Conservation (phyloP, 169 alveolate genomes). For the Miamiensis avidus region DNA sequence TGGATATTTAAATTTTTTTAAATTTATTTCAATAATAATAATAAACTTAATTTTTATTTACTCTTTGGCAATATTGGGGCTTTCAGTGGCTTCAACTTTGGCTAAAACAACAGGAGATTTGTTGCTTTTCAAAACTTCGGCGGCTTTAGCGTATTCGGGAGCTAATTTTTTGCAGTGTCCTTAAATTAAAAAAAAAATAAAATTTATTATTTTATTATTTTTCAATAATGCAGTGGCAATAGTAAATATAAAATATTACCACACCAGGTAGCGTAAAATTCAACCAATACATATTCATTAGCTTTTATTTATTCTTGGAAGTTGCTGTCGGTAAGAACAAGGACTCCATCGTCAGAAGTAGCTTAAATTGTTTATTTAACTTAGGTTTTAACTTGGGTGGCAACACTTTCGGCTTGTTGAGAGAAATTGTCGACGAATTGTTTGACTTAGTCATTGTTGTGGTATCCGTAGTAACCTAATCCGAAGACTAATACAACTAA, state of each 20-base stretch:
- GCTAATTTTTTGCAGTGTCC: conserved; percentile 91
- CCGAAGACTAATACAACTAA: background rate
- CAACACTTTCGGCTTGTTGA: background rate
- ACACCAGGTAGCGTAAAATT: conserved; percentile 95
- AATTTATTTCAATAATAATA: too few relatives aligned
- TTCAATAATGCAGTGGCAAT: background rate
- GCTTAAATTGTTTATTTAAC: too few relatives aligned
- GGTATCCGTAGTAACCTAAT: background rate
- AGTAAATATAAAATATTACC: conserved; percentile 61
- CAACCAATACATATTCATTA: conserved; percentile 80
- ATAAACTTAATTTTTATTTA: too few relatives aligned
- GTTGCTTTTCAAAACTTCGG: conserved; percentile 73
- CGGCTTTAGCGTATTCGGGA: conserved; percentile 94
- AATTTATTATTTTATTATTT: conserved; percentile 36
- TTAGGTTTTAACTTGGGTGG: too few relatives aligned
- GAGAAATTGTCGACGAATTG: background rate
- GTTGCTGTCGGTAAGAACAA: conserved; percentile 80
- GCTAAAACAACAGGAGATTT: conserved; percentile 84
- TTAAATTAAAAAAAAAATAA: too few relatives aligned
- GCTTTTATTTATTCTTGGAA: conserved; percentile 81
- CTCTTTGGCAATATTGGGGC: conserved; percentile 52
- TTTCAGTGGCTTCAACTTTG: conserved; percentile 89
- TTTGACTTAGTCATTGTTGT: background rate
- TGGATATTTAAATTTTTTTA: too few relatives aligned
- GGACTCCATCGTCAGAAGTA: conserved; percentile 70